phyloP scores from a whole-genome alignment of 345 rosid species.

The Salix brachista region DNA sequence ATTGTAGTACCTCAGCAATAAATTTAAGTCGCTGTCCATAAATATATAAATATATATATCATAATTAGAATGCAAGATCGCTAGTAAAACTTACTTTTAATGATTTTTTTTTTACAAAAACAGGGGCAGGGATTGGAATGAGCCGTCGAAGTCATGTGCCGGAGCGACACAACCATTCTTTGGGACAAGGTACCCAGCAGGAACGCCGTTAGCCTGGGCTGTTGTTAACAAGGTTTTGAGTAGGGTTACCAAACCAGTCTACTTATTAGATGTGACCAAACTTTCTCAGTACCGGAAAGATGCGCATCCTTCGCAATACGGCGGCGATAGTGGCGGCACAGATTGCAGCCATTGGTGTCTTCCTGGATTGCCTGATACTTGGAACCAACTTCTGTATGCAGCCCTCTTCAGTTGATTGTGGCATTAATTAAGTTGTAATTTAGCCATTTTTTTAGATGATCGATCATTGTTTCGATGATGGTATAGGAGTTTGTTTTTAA shows the following conservation, averaged over 20 bases:
- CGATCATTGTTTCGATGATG: slow-evolving; percentile 25
- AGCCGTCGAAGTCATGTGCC: slow-evolving; percentile 53
- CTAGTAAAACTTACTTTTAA: neutral
- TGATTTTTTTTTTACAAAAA: neutral
- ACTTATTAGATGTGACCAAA: slow-evolving; percentile 58
- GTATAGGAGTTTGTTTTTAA: neutral
- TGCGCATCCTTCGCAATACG: slow-evolving; percentile 65
- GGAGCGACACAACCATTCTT: slow-evolving; percentile 61
- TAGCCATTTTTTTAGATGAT: neutral
- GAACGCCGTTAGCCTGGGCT: slow-evolving; percentile 60
- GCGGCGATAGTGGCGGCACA: slow-evolving; percentile 29
- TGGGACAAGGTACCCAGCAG: slow-evolving; percentile 65
- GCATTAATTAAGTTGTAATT: neutral
- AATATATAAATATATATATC: too few species aligned
- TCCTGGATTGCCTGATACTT: slow-evolving; percentile 91
- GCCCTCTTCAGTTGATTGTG: slow-evolving; percentile 40
- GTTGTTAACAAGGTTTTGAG: slow-evolving; percentile 68
- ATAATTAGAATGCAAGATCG: neutral
- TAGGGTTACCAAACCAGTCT: slow-evolving; percentile 69
- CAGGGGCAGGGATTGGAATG: slow-evolving; percentile 81
- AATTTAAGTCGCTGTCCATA: too few species aligned
- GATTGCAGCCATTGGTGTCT: slow-evolving; percentile 98
- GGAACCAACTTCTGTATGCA: slow-evolving; percentile 73
- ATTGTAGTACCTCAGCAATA: too few species aligned
- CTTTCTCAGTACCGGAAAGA: slow-evolving; percentile 35